Evolutionary conservation across 208 protist species (phyloP), one percentile per base, ranked within the genome.

Genomic region (Wallacemonas sp.): DNA sequence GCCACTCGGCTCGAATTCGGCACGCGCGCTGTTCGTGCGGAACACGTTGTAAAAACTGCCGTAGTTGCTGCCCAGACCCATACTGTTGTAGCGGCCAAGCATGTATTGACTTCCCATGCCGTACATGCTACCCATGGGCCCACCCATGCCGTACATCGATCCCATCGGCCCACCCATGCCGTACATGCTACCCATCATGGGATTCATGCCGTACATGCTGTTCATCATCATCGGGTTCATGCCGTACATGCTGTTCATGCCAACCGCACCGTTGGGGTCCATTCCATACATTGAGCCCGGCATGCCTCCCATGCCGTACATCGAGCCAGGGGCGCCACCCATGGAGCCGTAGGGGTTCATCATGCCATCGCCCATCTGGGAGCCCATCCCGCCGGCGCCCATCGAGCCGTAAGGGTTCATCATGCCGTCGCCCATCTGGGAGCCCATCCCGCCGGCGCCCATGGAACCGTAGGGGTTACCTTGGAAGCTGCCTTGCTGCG

Each of bases 61-160:
- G 59, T 73, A 66, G 45, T 59, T 53, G 27, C 41, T 54, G 46
- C 67, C 68, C 29, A 67, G 68, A 39, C 50, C 48, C 67, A 73
- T 73, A 50, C 52, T 63, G 48, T 73, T 73, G 59, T 65, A 66
- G 15, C 67, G 57, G 32, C 67, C 32, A 10, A 52, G 22, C 33
- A 39, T 27, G 41, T 5, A n/a, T 24, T 44, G 29, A 36, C 73
- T 71, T 42, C 54, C 53, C 72, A 78, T 78, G 38, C 72, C 57
- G 24, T 69, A 66, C 72, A 78, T 73, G 34, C 44, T 58, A 32
- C 63, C 63, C 63, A 57, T 57, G 3, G 50, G 30, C 9, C 50
- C 30, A 32, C 17, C 17, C 50, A 72, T 68, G 39, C 62, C 63
- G 50, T 48, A 24, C 37, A 48, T 63, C 37, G 48, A 34, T 8